Conservation (phyloP, 257 asterid species). For the Lithospermum erythrorhizon region DNA sequence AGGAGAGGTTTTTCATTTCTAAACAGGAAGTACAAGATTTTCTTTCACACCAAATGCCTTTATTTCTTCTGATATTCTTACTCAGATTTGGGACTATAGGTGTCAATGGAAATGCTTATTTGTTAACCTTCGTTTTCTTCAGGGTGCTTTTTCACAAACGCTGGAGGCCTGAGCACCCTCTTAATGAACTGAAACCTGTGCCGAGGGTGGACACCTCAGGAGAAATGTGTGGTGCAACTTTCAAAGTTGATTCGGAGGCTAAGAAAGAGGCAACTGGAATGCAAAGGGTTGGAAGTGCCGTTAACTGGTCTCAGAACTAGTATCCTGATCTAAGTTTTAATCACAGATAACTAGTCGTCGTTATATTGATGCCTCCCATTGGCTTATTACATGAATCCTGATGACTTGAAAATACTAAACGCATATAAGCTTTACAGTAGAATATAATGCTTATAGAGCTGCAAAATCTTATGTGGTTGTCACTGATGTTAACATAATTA, state of each 20-base stretch:
- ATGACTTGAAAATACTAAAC: background rate
- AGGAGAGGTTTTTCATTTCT: no score
- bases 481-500: no score
- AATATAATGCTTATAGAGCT: no score
- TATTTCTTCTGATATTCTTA: background rate
- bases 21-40: no score
- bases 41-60: no score
- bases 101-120: background rate
- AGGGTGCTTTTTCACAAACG: constrained; percentile 90
- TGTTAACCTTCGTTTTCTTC: constrained; percentile 4
- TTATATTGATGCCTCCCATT: constrained; percentile 18
- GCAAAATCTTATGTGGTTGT: no score
- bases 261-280: constrained; percentile 50
- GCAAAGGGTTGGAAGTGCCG: constrained; percentile 91
- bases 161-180: constrained; percentile 91
- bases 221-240: constrained; percentile 72
- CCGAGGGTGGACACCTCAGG: constrained; percentile 94
- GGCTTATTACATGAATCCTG: background rate
- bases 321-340: constrained; percentile 17
- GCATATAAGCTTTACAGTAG: no score
- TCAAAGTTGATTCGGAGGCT: constrained; percentile 66
- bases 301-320: constrained; percentile 79
- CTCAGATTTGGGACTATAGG: background rate
- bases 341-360: constrained; percentile 9
- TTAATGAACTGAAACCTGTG: constrained; percentile 72